Evolutionary conservation across 1,284 basidiomycete species (phyloP).

Genomic region (Fomitopsis pinicola): DNA sequence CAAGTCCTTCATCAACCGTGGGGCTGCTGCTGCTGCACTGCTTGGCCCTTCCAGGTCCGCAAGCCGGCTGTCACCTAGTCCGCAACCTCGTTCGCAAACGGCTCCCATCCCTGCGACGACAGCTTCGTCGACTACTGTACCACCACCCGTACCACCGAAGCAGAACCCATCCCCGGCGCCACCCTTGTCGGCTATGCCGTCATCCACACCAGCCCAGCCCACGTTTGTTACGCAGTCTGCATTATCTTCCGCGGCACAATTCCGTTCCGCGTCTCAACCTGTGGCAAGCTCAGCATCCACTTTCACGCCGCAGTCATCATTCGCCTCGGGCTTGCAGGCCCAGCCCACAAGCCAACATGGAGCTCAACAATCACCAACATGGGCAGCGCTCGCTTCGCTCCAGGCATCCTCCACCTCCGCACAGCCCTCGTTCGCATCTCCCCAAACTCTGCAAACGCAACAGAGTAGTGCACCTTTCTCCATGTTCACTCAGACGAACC

Average conservation of each 20-base stretch:
- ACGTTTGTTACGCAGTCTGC: not conserved
- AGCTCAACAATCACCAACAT: constrained; percentile 24
- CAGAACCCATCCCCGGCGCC: not conserved
- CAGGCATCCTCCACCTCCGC: constrained; percentile 31
- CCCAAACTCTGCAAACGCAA: constrained; percentile 5
- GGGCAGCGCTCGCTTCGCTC: constrained; percentile 51
- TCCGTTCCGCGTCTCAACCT: constrained; percentile 19
- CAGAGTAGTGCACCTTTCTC: constrained; percentile 8
- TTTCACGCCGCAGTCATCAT: constrained; percentile 18
- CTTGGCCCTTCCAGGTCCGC: constrained; percentile 44
- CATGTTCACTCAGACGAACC: constrained; percentile 15
- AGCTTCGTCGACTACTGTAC: constrained; percentile 1
- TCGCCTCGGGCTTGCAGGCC: constrained; percentile 14
- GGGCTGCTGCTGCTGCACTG: constrained; percentile 20
- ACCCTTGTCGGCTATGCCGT: not conserved
- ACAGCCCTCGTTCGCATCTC: constrained; percentile 28
- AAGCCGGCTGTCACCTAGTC: constrained; percentile 9
- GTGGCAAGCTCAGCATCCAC: constrained; percentile 11
- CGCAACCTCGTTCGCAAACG: constrained; percentile 15
- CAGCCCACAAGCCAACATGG: constrained; percentile 18
- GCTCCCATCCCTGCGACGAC: constrained; percentile 12
- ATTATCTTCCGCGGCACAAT: constrained; percentile 11
- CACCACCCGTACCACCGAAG: constrained; percentile 8
- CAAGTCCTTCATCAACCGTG: constrained; percentile 51
- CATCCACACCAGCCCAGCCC: not conserved